Base-by-base conservation (phyloP, 2,329 filamentous ascomycete species). In the Verticillium longisporum region DNA sequence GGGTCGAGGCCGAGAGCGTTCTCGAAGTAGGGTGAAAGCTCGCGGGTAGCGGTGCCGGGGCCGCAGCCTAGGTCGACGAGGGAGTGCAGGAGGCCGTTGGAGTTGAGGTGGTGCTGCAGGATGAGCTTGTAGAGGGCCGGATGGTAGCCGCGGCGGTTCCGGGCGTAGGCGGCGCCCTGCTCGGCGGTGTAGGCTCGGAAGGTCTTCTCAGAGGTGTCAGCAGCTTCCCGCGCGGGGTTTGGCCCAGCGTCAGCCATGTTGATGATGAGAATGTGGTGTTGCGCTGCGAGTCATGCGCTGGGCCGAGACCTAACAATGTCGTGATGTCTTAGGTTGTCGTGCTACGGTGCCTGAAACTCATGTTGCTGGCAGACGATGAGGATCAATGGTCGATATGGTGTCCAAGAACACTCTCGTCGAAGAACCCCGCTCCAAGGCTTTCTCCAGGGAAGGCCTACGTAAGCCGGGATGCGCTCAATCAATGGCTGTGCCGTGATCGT, bases 11-110 rank as follows among this genome's bases (percentile, higher is more conserved):
- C 85, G 15, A 80, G 70, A 7, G 73, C 79, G 32, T 73, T 68
- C 1, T 67, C 61, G 66, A 87, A 87, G 37, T 73, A 73, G 0
- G 71, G 69, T 0, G 79, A 77, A 1, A 86, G 73, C 5, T 71
- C 73, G 2, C 78, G 75, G 0, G 75, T 75, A 0, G 78, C 80
- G 13, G 70, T 78, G 4, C 84, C 84, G 0, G 84, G 83, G 0
- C 84, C 83, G 66, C 82, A 85, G 36, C 84, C 84, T 6, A 86
- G 70, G 63, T 88, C 84, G 13, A 85, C 67, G 0, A 84, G 63
- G 2, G 70, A 73, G 34, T 72, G 67, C 14, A 80, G 65, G 13
- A 73, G 59, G 13, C 81, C 81, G 21, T 79, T 78, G 0, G 76
- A 78, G 1, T 75, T 71, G 1, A 66, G 69, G 65, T 87, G 84